Evolutionary conservation across 148 eudicot genomes (phyloP).

Genomic region (Beta vulgaris): DNA sequence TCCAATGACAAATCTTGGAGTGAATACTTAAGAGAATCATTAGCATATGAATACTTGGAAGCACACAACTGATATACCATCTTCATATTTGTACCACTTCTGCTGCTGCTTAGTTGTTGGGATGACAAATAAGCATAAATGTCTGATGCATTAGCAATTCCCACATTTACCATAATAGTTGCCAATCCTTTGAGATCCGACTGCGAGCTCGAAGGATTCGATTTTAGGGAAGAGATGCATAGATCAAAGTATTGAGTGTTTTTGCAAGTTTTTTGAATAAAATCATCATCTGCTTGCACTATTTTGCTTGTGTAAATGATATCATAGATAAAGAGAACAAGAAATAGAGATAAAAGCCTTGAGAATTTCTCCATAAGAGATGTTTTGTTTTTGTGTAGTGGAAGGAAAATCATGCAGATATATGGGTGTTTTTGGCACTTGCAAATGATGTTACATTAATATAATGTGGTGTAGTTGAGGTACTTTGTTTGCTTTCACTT

Average conservation of each 20-base stretch:
- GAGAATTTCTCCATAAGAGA: not conserved
- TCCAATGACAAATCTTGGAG: constrained; percentile 44
- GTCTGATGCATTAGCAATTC: constrained; percentile 54
- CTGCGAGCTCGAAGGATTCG: constrained; percentile 49
- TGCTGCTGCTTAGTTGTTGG: constrained; percentile 18
- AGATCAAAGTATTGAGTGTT: constrained; percentile 61
- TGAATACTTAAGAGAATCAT: constrained; percentile 48
- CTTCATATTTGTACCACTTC: constrained; percentile 32
- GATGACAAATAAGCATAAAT: constrained; percentile 55
- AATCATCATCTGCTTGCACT: constrained; percentile 28
- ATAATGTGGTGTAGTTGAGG: not conserved
- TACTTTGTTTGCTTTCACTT: constrained; percentile 13
- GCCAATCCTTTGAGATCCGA: constrained; percentile 73
- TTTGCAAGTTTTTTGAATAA: constrained; percentile 69
- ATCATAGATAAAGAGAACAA: not conserved
- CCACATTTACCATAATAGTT: constrained; percentile 51
- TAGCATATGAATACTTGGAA: constrained; percentile 48
- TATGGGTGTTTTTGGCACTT: not conserved
- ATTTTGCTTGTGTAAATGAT: not conserved
- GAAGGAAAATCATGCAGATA: not conserved
- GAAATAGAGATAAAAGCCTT: not conserved
- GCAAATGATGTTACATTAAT: not conserved
- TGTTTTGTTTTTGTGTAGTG: not conserved
- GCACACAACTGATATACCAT: constrained; percentile 55
- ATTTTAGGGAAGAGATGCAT: constrained; percentile 61